Base-by-base conservation (phyloP, 148 eudicot species). In the Rhododendron simsii region DNA sequence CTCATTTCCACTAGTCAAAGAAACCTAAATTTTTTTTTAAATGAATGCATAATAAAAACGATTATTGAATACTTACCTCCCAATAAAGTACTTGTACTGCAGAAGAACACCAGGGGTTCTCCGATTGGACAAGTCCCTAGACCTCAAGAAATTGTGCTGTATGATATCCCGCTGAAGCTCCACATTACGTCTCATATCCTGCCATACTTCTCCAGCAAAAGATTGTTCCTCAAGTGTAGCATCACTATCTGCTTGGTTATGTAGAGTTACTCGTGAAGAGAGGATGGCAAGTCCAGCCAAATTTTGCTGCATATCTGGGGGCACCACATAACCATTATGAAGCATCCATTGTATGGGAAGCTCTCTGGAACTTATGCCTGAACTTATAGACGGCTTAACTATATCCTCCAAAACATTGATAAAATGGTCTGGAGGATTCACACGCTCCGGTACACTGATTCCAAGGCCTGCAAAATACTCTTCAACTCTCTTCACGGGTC, bases 31-130 rank as follows among this genome's bases (percentile, higher is more conserved):
- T n/a, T n/a, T n/a, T n/a, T 1, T 16, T 5, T 23, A 80, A 73
- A 30, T 4, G 50, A 18, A 55, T 55, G 67, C 15, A 35, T 81
- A 89, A 83, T 11, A 30, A 30, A 33, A 26, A 37, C 2, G 51
- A 85, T 53, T 35, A 10, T 65, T 23, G 87, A 86, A 59, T 13
- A 80, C 78, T 37, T 86, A 93, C 99, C 99, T 93, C 80, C 98
- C 99, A 87, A 98, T 92, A 86, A 95, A 98, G 88, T 93, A 94
- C 89, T 91, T 95, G 86, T 94, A 98, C 67, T 95, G 99, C 87
- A 88, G 78, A 81, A 98, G 59, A 33, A 90, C 80, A 73, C 90
- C 91, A 39, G 99, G 98, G 61, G 98, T 94, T 84, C 91, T 94
- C 47, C 99, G 91, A 85, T 93, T 85, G 67, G 99, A 95, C 55